Percentiles rank a stretch among this genome's conserved stretches.
These are phyloP conservation scores for Lactarius evosmus DNA, from an alignment of 768 basidiomycete genomes.

Conservation along the genomic window DNA sequence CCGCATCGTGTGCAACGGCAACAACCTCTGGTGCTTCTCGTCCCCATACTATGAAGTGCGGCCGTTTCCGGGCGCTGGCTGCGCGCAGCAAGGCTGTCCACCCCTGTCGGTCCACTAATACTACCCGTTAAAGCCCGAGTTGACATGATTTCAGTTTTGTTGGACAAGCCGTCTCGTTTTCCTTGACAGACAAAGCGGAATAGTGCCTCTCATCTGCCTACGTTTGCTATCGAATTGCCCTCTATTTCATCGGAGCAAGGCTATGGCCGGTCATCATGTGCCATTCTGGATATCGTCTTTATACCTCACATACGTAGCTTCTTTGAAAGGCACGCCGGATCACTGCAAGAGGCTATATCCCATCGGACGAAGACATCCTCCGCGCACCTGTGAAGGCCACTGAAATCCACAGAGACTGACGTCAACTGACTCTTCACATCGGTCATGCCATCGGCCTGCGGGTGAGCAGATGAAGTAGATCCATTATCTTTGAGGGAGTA, in stretches of 20 bases:
- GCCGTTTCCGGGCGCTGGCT: too few relatives aligned
- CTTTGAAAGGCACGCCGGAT: slow-evolving; percentile 78
- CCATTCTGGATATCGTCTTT: neutral
- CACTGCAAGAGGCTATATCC: slow-evolving; percentile 70
- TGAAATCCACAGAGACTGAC: slow-evolving; percentile 81
- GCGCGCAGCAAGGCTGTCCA: too few relatives aligned
- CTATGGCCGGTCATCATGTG: neutral
- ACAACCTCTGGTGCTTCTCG: too few relatives aligned
- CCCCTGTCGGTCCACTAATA: too few relatives aligned
- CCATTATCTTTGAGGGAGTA: slow-evolving; percentile 58
- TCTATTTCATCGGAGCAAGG: neutral
- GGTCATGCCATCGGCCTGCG: slow-evolving; percentile 69
- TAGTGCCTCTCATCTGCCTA: slow-evolving; percentile 1
- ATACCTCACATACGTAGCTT: slow-evolving; percentile 35
- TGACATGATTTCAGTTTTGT: slow-evolving; percentile 40
- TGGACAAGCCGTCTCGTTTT: neutral
- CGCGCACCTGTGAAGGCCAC: slow-evolving; percentile 81
- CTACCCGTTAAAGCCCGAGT: slow-evolving; percentile 29
- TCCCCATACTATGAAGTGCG: too few relatives aligned
- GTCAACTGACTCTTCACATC: slow-evolving; percentile 49
- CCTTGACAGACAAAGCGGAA: slow-evolving; percentile 2
- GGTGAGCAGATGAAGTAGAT: slow-evolving; percentile 50
- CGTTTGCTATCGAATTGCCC: too few relatives aligned
- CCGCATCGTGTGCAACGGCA: too few relatives aligned
- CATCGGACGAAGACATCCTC: slow-evolving; percentile 80